These are phyloP conservation scores for Aspergillus fijiensis DNA, from an alignment of 2,329 filamentous ascomycete genomes.

Conservation along the genomic window DNA sequence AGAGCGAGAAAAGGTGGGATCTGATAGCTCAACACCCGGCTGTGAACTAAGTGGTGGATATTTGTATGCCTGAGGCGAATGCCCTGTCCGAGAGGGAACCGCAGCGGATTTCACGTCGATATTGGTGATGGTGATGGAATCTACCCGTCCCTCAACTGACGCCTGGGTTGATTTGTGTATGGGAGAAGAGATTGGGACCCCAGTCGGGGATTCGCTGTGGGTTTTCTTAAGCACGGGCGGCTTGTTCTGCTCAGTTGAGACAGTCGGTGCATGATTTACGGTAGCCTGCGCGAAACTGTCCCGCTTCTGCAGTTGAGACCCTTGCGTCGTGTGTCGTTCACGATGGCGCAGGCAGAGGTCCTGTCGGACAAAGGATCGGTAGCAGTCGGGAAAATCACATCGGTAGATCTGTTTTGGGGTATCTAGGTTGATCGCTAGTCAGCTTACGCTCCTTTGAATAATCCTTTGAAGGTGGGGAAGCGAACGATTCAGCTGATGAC, in stretches of 20 bases:
- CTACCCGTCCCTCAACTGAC: constrained; percentile 10
- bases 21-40: constrained; percentile 20
- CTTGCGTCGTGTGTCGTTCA: constrained; percentile 71
- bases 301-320: constrained; percentile 53
- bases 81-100: constrained; percentile 28
- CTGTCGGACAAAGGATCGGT: constrained; percentile 85
- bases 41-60: constrained; percentile 31
- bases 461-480: neutral
- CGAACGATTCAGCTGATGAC: constrained; percentile 91
- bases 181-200: constrained; percentile 12
- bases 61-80: constrained; percentile 19
- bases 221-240: constrained; percentile 17
- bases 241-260: neutral
- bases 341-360: constrained; percentile 85
- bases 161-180: constrained; percentile 8
- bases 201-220: constrained; percentile 3
- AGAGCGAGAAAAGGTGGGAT: constrained; percentile 28
- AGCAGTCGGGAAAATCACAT: constrained; percentile 89
- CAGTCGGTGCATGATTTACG: constrained; percentile 20
- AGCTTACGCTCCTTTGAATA: constrained; percentile 10
- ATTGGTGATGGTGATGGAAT: constrained; percentile 12
- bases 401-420: constrained; percentile 92
- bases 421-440: constrained; percentile 52
- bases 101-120: constrained; percentile 22
- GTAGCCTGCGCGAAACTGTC: constrained; percentile 44